Conservation (phyloP, 2,329 filamentous ascomycete genomes). For the Diaporthe humulicola region DNA sequence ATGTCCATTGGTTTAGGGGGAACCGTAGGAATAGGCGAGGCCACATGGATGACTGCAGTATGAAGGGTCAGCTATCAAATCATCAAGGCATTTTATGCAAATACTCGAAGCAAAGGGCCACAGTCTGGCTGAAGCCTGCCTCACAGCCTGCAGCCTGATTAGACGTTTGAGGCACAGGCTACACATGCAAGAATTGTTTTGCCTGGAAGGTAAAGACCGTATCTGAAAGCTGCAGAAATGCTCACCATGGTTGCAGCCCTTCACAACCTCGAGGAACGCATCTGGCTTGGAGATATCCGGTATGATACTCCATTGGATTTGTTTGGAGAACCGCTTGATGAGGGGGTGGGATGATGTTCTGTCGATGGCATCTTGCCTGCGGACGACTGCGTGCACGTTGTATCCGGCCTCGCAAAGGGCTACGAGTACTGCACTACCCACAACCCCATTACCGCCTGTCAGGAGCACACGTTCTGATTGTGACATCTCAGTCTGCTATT, state of each 20-base stretch:
- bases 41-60: constrained; percentile 20
- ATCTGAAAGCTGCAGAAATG: neutral
- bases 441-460: constrained; percentile 26
- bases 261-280: constrained; percentile 26
- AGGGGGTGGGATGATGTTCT: neutral
- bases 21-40: constrained; percentile 16
- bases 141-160: neutral
- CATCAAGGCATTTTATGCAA: neutral
- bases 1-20: neutral
- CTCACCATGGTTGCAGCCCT: constrained; percentile 13
- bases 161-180: neutral
- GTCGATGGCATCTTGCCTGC: constrained; percentile 32
- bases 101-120: neutral
- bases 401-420: constrained; percentile 33
- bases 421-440: constrained; percentile 27
- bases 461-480: constrained; percentile 12
- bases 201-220: neutral
- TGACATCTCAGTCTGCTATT: neutral
- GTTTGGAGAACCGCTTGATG: neutral
- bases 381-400: constrained; percentile 23
- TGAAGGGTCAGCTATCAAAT: neutral
- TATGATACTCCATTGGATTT: constrained; percentile 28
- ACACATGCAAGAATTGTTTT: neutral
- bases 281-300: constrained; percentile 19
- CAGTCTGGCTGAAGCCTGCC: neutral